Percentiles rank a stretch among this genome's conserved stretches.
Evolutionary conservation across 768 basidiomycete genomes (phyloP).

Genomic region (Tulasnella calospora): DNA sequence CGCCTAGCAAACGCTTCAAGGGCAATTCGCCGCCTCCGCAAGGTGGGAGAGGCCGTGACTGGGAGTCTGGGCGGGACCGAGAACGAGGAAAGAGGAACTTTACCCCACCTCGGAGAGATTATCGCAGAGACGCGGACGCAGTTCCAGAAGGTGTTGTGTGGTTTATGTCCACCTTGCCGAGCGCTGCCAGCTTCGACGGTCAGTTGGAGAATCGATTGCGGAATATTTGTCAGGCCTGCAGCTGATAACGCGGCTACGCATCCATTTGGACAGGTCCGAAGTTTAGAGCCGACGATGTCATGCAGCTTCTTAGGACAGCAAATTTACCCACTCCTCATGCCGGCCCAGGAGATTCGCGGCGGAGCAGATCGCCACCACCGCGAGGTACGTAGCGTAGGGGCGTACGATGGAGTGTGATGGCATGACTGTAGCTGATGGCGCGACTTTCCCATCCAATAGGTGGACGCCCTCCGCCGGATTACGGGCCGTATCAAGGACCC

Average conservation of each 20-base stretch:
- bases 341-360: conserved; percentile 44
- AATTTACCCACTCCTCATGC: conserved; percentile 62
- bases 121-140: conserved; percentile 38
- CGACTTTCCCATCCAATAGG: conserved; percentile 35
- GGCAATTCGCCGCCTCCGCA: conserved; percentile 26
- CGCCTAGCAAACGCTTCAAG: conserved; percentile 28
- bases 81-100: conserved; percentile 22
- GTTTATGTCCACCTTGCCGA: conserved; percentile 79
- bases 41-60: conserved; percentile 17
- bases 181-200: conserved; percentile 78
- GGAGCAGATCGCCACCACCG: conserved; percentile 48
- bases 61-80: conserved; percentile 22
- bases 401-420: neutral
- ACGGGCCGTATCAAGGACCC: conserved; percentile 81
- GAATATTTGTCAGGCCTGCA: neutral
- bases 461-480: conserved; percentile 78
- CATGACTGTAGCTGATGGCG: neutral
- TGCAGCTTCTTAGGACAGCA: conserved; percentile 77
- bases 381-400: conserved; percentile 38
- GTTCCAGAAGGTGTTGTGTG: conserved; percentile 56
- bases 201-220: conserved; percentile 34
- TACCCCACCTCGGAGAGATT: conserved; percentile 33
- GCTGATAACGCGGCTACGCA: conserved; percentile 7
- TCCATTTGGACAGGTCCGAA: conserved; percentile 59
- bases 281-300: conserved; percentile 84